Base-by-base conservation (phyloP, 2,329 filamentous ascomycete species). In the Botryotinia convoluta region DNA sequence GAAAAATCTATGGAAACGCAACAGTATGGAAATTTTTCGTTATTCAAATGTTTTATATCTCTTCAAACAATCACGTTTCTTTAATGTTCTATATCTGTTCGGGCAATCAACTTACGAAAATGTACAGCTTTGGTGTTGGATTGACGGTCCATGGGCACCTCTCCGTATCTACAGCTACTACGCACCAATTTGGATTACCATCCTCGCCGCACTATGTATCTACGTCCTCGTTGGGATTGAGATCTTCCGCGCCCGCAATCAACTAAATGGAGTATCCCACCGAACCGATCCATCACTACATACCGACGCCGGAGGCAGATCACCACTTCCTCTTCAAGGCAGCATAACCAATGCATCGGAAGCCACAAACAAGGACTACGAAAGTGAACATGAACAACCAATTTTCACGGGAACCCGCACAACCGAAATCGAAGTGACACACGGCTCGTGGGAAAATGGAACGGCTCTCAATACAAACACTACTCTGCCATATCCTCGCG, bases 71-170 rank as follows among this genome's bases (percentile, higher is more conserved):
- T 42, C 42, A 5, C 6, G 10, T 7, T 14, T 12, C n/a, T 16
- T 9, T 6, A n/a, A 22, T 26, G 8, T n/a, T 12, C 8, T n/a
- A 8, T 12, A n/a, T 51, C 48, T 26, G 0, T 48, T 29, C 26
- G 5, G 8, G 18, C n/a, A 26, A n/a, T 18, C 16, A 29, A 42
- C 69, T 73, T 92, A 92, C 48, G 45, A 92, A 42, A 88, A n/a
- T n/a, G n/a, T 86, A 1, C 29, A 80, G 79, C 83, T 96, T 48
- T 96, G 93, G 93, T 96, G 93, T 81, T 96, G 93, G 93, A 86
- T 96, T 29, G 84, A 87, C 8, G 81, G 84, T 10, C 82, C 88
- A 5, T 94, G 90, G 87, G 91, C 93, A 69, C 86, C 90, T 74
- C 88, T 93, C 81, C 90, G 93, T 45, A 90, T 96, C 74, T 88